A percentile compares a stretch with the other conserved stretches of the same genome.
These are phyloP conservation scores for Globisporangium irregulare DNA, from an alignment of 352 stramenopile species.

Conservation along the genomic window DNA sequence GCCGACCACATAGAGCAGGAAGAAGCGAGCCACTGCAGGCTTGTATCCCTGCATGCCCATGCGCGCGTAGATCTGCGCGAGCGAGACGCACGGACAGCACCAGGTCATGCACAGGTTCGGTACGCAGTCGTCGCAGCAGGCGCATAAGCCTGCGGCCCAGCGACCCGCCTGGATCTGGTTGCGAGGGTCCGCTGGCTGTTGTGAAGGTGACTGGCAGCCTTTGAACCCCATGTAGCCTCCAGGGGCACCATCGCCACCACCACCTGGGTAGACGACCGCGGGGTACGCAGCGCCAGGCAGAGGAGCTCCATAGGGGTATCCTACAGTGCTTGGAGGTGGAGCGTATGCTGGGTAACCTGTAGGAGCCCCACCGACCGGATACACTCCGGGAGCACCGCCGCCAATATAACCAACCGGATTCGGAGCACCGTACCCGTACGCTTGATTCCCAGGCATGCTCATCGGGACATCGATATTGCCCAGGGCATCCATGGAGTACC, in stretches of 20 bases:
- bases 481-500: not conserved
- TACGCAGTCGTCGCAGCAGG: conserved; percentile 24
- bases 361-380: not conserved
- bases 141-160: conserved; percentile 23
- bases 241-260: not conserved
- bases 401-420: not conserved
- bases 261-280: not conserved
- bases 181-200: conserved; percentile 3
- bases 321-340: not conserved
- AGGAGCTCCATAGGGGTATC: not conserved
- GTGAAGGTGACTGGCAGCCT: not conserved
- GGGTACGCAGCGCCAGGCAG: not conserved
- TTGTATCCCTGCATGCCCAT: conserved; percentile 17
- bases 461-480: not conserved
- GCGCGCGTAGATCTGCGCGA: conserved; percentile 29
- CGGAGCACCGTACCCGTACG: not conserved
- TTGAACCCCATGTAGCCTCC: not conserved
- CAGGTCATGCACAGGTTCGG: conserved; percentile 28
- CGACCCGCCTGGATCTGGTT: conserved; percentile 14
- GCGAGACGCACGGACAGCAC: conserved; percentile 27
- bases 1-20: conserved; percentile 6
- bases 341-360: not conserved
- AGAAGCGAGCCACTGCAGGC: conserved; percentile 9
- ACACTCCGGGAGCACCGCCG: not conserved
- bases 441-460: not conserved